Conservation (phyloP, 2,329 filamentous ascomycete species). For the Myriosclerotinia scirpicola region DNA sequence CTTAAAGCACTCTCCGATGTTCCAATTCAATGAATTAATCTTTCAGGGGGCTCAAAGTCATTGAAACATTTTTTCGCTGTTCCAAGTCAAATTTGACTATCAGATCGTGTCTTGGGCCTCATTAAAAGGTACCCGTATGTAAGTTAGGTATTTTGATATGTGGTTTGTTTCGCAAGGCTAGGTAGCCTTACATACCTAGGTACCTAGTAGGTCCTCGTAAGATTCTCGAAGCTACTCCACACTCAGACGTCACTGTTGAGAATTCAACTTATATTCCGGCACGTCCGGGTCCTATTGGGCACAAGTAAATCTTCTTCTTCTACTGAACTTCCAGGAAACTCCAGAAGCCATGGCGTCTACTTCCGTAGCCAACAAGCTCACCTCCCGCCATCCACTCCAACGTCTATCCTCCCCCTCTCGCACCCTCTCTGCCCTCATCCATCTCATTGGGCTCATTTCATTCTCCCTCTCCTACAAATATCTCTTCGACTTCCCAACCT, state of each 20-base stretch:
- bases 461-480: conserved; percentile 56
- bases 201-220: too few species aligned
- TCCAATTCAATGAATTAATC: too few species aligned
- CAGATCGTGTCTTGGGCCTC: too few species aligned
- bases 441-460: conserved; percentile 54
- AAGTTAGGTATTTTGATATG: not conserved
- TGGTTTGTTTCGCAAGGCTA: not conserved
- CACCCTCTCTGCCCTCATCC: conserved; percentile 61
- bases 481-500: conserved; percentile 50
- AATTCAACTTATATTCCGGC: not conserved
- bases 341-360: not conserved
- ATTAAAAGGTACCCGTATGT: too few species aligned
- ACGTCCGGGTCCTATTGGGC: too few species aligned
- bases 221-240: conserved; percentile 1
- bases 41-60: too few species aligned
- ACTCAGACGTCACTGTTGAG: not conserved
- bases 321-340: not conserved
- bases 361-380: conserved; percentile 10
- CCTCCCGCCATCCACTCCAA: conserved; percentile 59
- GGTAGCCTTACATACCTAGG: not conserved
- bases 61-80: too few species aligned
- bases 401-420: conserved; percentile 64
- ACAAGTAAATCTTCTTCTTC: not conserved
- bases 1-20: too few species aligned
- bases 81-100: too few species aligned